Base-by-base conservation (phyloP, 2,329 filamentous ascomycete species). In the Phoma sp. region DNA sequence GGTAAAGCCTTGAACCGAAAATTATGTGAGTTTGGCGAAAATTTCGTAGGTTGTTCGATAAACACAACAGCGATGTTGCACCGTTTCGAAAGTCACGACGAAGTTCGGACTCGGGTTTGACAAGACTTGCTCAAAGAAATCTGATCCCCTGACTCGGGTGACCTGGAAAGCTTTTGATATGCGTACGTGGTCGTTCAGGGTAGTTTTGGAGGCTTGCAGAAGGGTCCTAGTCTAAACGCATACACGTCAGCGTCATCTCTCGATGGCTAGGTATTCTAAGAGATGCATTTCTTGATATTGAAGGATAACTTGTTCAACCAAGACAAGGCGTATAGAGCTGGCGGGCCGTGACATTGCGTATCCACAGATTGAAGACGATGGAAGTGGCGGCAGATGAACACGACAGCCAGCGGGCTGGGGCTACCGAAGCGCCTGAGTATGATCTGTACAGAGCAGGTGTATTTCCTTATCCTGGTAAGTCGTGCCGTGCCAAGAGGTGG, bases 401-500 rank as follows among this genome's bases (percentile, higher is more conserved):
- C 12, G 27, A 49, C n/a, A 35, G 17, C 21, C 8, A 22, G 35
- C 40, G 13, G 40, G 13, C 35, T 48, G 21, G 44, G 22, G 36
- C 9, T 21, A 22, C 36, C 17, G 40, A 45, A 29, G 35, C 17
- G 31, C 29, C 45, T 45, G n/a, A 37, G 2, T 32, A 24, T 37
- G 31, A 36, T 43, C 24, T 38, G 35, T 36, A 36, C 24, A 44
- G 40, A 9, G 12, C 33, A 15, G 19, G 32, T n/a, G 32, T 4
- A 8, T 13, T 19, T 21, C 17, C 15, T 36, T 31, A 31, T 41
- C 45, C 36, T 45, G 22, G 25, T 29, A 31, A 41, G 33, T 24
- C 35, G 36, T 45, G 29, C 31, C 29, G 22, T 36, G 52, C 52
- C 52, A 55, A 55, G 45, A 31, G 17, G 9, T 32, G 46, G 9